Evolutionary conservation across 257 asterid species (phyloP), one percentile per base, ranked within the genome.

Genomic region (Scutellaria baicalensis): DNA sequence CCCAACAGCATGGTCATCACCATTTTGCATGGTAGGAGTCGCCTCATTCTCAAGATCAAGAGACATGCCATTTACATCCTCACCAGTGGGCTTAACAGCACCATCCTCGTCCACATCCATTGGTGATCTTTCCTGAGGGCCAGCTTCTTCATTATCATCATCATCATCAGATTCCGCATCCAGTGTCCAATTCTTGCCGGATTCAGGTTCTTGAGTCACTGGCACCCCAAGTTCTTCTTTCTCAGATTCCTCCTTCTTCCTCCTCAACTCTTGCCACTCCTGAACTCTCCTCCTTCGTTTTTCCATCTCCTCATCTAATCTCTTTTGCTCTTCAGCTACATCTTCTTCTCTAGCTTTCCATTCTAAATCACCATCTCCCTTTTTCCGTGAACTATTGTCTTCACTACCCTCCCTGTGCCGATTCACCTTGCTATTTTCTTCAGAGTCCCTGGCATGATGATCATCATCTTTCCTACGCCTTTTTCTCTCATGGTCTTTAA

Each of bases 111-210:
- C 86, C 67, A 79, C 79, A 70, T 84, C 90, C 84, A 83, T 81
- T 18, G 64, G 66, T 69, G 69, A 45, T 78, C 74, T 80, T 56
- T 80, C 93, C 64, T 82, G 90, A 36, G 73, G 52, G 23, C 74
- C 83, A 12, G 89, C 83, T 69, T 92, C 97, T 72, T 92, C 61
- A 0, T 55, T 96, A 50, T 92, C 98, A 73, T 89, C 61, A 0
- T 55, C 97, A 50, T 92, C 98, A 71, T 89, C 96, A 40, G 95
- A 89, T 51, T 92, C 97, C 65, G 93, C 96, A 50, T 91, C 97
- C 72, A 92, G 75, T 20, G 96, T 89, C 97, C 97, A 92, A 12
- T 84, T 52, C 84, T 92, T 92, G 3, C 97, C 96, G 61, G 92
- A 82, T 68, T 81, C 84, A 38, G 72, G 80, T 76, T 85, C 90